Conservation (phyloP, 169 alveolate genomes). For the Plasmodium cynomolgi region DNA sequence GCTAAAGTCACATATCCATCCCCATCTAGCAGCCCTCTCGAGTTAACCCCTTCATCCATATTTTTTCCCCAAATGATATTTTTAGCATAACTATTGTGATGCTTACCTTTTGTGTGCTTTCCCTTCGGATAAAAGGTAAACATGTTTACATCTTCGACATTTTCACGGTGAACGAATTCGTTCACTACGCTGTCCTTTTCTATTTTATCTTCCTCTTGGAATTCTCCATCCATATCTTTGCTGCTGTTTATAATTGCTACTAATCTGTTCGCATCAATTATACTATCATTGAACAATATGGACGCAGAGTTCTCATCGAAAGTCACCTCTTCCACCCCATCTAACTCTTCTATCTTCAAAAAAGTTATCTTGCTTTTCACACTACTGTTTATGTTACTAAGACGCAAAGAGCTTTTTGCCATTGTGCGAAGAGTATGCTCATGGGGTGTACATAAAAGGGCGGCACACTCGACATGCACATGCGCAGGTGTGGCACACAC, state of each 20-base stretch:
- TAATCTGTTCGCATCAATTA: background rate
- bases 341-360: conserved; percentile 11
- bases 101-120: background rate
- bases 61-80: background rate
- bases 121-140: conserved; percentile 14
- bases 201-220: conserved; percentile 7
- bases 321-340: conserved; percentile 18
- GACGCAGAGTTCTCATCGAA: background rate
- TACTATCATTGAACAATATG: conserved; percentile 16
- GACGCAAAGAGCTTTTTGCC: conserved; percentile 6
- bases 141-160: background rate
- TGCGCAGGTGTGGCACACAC: background rate
- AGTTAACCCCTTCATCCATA: background rate
- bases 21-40: background rate
- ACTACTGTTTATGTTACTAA: conserved; percentile 14
- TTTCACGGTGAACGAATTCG: background rate
- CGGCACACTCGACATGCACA: background rate
- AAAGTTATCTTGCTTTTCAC: conserved; percentile 7
- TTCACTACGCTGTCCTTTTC: background rate
- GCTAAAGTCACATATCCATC: background rate
- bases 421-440: background rate
- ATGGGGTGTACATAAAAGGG: background rate
- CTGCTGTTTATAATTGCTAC: conserved; percentile 4
- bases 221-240: conserved; percentile 36
- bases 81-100: background rate